A percentile compares a stretch with the other conserved stretches of the same genome.
phyloP scores from a whole-genome alignment of 2,329 filamentous ascomycete genomes.

The Aspergillus glaucus region DNA sequence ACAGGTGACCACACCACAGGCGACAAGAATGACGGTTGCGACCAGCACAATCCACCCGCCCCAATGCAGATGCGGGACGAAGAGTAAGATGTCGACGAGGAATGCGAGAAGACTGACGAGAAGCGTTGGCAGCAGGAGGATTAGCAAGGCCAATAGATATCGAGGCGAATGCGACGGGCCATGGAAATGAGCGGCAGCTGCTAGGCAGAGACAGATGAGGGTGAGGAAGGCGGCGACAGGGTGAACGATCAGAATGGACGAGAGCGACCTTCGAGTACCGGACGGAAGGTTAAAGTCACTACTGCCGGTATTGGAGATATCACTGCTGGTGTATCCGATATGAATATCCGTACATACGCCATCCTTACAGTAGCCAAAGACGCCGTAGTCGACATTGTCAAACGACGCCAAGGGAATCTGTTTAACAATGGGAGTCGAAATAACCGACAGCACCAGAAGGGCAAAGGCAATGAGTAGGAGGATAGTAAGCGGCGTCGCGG shows the following conservation, averaged over 20 bases:
- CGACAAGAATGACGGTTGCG: constrained; percentile 75
- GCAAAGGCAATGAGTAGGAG: constrained; percentile 80
- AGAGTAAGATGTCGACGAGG: constrained; percentile 86
- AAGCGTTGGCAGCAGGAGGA: constrained; percentile 79
- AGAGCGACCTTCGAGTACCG: constrained; percentile 62
- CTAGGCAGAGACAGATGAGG: constrained; percentile 74
- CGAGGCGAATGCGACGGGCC: constrained; percentile 81
- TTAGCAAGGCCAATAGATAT: constrained; percentile 77
- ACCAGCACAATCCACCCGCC: constrained; percentile 89
- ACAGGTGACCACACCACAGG: constrained; percentile 79
- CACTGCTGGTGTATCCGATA: constrained; percentile 81
- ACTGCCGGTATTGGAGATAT: constrained; percentile 35
- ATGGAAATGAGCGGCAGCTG: constrained; percentile 77
- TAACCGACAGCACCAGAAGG: constrained; percentile 73
- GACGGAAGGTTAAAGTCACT: constrained; percentile 59
- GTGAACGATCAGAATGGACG: constrained; percentile 84
- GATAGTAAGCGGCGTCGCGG: constrained; percentile 83
- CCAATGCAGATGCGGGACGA: constrained; percentile 90
- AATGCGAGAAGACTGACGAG: constrained; percentile 80
- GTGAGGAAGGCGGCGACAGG: constrained; percentile 83
- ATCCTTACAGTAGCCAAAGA: constrained; percentile 78
- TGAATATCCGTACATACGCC: constrained; percentile 63
- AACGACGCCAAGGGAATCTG: constrained; percentile 76
- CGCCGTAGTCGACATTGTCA: constrained; percentile 73
- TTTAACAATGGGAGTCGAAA: constrained; percentile 88